These are phyloP conservation scores for Themeda triandra DNA, from an alignment of 176 grass and related monocot species.

Conservation along the genomic window DNA sequence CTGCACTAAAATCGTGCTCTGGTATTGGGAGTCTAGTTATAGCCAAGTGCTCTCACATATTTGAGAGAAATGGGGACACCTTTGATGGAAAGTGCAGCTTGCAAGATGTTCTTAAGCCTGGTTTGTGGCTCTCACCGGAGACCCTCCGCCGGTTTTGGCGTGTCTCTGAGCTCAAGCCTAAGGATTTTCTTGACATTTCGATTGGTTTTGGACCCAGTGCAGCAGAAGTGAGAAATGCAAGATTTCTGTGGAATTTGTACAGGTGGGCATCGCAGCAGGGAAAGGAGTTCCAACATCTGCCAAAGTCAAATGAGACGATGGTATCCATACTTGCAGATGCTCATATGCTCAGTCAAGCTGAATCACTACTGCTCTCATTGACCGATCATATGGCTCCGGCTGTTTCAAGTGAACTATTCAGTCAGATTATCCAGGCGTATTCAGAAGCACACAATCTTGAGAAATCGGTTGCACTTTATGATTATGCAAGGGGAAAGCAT, in stretches of 20 bases:
- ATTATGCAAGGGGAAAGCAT: constrained; percentile 48
- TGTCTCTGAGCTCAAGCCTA: constrained; percentile 46
- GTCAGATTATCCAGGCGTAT: constrained; percentile 48
- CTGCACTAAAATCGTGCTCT: constrained; percentile 14
- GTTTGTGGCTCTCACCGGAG: constrained; percentile 63
- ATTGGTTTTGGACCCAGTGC: constrained; percentile 44
- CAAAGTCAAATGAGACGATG: constrained; percentile 75
- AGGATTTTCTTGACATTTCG: constrained; percentile 66
- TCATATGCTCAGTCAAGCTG: constrained; percentile 69
- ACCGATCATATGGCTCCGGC: constrained; percentile 21
- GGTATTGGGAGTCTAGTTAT: constrained; percentile 49
- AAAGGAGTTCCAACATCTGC: constrained; percentile 63
- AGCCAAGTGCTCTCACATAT: constrained; percentile 55
- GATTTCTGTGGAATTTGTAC: constrained; percentile 76
- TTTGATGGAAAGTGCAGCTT: constrained; percentile 44
- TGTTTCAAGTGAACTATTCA: constrained; percentile 40
- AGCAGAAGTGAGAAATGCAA: constrained; percentile 45
- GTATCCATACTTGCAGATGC: constrained; percentile 55
- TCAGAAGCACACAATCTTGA: constrained; percentile 45
- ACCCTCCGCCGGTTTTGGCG: constrained; percentile 66
- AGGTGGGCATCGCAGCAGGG: constrained; percentile 59
- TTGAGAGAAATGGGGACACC: constrained; percentile 36
- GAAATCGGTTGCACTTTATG: constrained; percentile 60
- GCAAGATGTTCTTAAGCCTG: constrained; percentile 56
- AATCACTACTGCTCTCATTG: constrained; percentile 61